Conservation (phyloP, 306 rosid genomes). For the Fagus sylvatica region DNA sequence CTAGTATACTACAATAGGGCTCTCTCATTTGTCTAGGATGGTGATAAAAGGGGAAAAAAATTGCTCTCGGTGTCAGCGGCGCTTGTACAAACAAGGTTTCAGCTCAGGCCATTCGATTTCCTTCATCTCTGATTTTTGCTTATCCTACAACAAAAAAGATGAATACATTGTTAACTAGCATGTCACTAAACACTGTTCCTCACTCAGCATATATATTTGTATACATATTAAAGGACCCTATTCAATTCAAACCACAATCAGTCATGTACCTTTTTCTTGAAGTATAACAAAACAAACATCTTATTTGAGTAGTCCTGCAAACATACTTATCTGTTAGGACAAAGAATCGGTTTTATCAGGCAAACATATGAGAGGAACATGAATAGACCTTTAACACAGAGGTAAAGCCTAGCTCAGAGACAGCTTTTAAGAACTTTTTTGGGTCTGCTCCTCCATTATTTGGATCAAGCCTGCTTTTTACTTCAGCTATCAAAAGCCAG, state of each 20-base stretch:
- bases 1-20: background rate
- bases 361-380: slow-evolving; percentile 16
- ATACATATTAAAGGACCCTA: slow-evolving; percentile 7
- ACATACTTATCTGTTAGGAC: slow-evolving; percentile 36
- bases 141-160: slow-evolving; percentile 46
- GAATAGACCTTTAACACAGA: slow-evolving; percentile 49
- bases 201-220: background rate
- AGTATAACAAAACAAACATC: slow-evolving; percentile 82
- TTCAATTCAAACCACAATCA: background rate
- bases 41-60: background rate
- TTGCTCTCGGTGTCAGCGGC: slow-evolving; percentile 48
- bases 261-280: slow-evolving; percentile 70
- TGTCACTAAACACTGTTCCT: background rate
- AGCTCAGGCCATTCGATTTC: slow-evolving; percentile 81
- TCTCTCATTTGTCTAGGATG: background rate
- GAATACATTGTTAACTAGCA: background rate
- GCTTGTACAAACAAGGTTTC: slow-evolving; percentile 94
- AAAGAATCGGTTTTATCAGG: background rate
- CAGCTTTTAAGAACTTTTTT: slow-evolving; percentile 57
- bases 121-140: slow-evolving; percentile 44
- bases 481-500: slow-evolving; percentile 96
- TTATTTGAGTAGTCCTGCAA: slow-evolving; percentile 89
- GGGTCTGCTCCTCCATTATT: slow-evolving; percentile 90
- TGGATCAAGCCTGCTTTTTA: slow-evolving; percentile 90
- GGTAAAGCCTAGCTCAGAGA: slow-evolving; percentile 72